Evolutionary conservation across 2,329 filamentous ascomycete species (phyloP), one percentile per base, ranked within the genome.

Genomic region (Xylaria digitata): DNA sequence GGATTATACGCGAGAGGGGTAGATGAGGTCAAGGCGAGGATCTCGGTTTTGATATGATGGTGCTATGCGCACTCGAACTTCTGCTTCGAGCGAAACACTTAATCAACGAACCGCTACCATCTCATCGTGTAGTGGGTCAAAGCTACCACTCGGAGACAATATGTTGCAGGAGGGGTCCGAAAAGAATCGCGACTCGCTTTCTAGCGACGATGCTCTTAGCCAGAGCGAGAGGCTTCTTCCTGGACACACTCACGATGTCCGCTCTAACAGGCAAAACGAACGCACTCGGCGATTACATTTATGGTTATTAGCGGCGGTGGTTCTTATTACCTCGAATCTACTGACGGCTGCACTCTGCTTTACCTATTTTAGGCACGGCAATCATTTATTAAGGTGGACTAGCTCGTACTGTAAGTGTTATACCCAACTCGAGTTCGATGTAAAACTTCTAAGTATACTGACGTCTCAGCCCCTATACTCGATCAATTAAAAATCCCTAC

Each of bases 1-100:
- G 53, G 37, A 55, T 55, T 30, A 55, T 42, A 55, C 34, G 52
- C 6, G 43, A 45, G 53, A n/a, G 53, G 53, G 21, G 40, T 56
- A 19, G 21, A 26, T 56, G 37, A 56, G 19, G 43, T 46, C 34
- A 13, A 13, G 34, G 34, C 34, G 34, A 37, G 34, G 34, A 37
- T 9, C 11, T 37, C 11, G 34, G 34, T 7, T 13, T 37, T 37
- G 34, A 37, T 37, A 37, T 37, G 34, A 37, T 37, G 8, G 8
- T 37, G 34, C 34, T 9, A 37, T 37, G 34, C 11, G 34, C 34
- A 37, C 34, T 37, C 34, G 34, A 37, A 37, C 34, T 9, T 37
- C 34, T 37, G 6, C 34, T 37, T 11, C 34, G 34, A 37, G 34
- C 8, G 34, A 37, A 37, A 37, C 34, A 37, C 34, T 37, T 9